A percentile compares a stretch with the other conserved stretches of the same genome.
Evolutionary conservation across 2,329 filamentous ascomycete genomes (phyloP).

Genomic region (Rhynchosporium secalis): DNA sequence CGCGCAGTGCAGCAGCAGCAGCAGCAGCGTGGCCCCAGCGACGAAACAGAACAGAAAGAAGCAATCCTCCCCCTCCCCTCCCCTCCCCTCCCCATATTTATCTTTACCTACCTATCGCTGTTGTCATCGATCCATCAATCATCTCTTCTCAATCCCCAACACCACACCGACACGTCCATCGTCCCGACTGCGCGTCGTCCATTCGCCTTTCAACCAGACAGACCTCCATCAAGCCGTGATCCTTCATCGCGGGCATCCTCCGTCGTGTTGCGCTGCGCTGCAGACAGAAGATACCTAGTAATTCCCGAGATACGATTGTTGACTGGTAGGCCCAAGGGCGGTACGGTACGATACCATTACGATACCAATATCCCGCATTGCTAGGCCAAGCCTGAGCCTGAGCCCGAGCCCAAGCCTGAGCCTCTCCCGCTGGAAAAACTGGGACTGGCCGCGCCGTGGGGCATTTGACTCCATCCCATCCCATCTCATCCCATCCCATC

Average conservation of each 20-base stretch:
- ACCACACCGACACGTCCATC: slow-evolving; percentile 3
- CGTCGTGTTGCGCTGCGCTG: not conserved
- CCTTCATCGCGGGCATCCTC: not conserved
- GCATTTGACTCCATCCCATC: not conserved
- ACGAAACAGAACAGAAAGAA: not conserved
- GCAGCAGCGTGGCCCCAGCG: not conserved
- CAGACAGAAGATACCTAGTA: not conserved
- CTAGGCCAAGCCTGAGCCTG: not conserved
- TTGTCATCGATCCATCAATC: not conserved
- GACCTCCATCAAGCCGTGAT: not conserved
- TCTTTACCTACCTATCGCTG: not conserved
- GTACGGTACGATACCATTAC: too few species aligned
- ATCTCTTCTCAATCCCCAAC: not conserved
- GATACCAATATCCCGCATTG: not conserved
- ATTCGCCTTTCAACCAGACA: too few species aligned
- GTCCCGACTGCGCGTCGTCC: slow-evolving; percentile 5
- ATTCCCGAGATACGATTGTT: too few species aligned
- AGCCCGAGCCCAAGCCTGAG: not conserved
- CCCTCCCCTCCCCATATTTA: not conserved
- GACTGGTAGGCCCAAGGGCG: too few species aligned
- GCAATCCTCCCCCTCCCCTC: slow-evolving; percentile 3
- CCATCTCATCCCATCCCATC: not conserved
- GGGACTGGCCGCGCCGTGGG: not conserved
- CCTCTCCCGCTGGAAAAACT: slow-evolving; percentile 1
- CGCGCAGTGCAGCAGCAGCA: slow-evolving; percentile 1